Evolutionary conservation across 176 grass and related monocot species (phyloP).

Genomic region (Themeda triandra): DNA sequence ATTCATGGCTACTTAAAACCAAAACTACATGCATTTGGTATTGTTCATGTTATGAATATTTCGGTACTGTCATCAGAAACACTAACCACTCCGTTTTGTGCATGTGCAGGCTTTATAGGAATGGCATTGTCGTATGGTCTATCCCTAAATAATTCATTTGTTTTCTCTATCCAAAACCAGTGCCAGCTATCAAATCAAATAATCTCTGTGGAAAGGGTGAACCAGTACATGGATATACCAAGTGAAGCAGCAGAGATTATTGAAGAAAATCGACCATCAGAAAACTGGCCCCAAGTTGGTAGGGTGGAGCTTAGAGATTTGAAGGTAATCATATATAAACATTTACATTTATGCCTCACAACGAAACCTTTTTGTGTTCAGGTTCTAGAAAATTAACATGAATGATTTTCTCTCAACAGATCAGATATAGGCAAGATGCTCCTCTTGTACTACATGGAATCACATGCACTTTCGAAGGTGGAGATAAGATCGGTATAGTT

Average conservation of each 20-base stretch:
- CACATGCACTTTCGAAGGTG: slow-evolving; percentile 82
- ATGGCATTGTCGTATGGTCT: slow-evolving; percentile 98
- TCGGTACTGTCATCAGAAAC: not conserved
- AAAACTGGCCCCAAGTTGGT: slow-evolving; percentile 76
- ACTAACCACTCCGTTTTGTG: slow-evolving; percentile 1
- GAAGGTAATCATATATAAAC: slow-evolving; percentile 49
- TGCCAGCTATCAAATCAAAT: slow-evolving; percentile 77
- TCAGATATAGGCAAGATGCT: slow-evolving; percentile 74
- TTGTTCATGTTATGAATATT: not conserved
- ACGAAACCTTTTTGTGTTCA: not conserved
- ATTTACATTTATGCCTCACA: not conserved
- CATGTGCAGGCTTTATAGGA: slow-evolving; percentile 76
- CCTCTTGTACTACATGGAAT: slow-evolving; percentile 77
- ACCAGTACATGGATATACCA: slow-evolving; percentile 82
- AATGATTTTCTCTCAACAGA: slow-evolving; percentile 52
- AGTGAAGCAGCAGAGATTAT: slow-evolving; percentile 74
- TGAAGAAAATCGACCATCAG: slow-evolving; percentile 50
- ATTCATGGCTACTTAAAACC: not conserved
- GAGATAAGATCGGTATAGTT: slow-evolving; percentile 87
- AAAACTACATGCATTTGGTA: not conserved
- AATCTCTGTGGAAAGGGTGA: slow-evolving; percentile 91
- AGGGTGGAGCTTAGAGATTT: slow-evolving; percentile 72
- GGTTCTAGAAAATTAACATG: not conserved
- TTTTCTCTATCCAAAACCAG: slow-evolving; percentile 82
- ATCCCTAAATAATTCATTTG: slow-evolving; percentile 73